Base-by-base conservation (phyloP, 2,329 filamentous ascomycete genomes). In the Paraphoma sp. region DNA sequence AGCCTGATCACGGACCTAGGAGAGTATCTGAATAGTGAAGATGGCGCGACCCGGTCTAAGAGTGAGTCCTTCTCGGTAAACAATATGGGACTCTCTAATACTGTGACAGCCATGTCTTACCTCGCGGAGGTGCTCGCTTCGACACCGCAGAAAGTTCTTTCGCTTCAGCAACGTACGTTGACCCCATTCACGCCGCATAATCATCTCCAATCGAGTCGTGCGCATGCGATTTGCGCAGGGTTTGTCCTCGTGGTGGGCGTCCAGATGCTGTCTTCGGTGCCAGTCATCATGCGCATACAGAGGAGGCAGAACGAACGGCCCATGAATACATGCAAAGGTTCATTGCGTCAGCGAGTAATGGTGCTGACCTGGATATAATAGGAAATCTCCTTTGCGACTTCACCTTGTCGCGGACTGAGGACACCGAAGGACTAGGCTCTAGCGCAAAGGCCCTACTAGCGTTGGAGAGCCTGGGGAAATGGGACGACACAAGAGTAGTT, bases 1-100 rank as follows among this genome's bases (percentile, higher is more conserved):
- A 82, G 84, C 51, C 76, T 89, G 48, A 84, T 90, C 52, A 85
- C 88, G 68, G 86, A 85, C 44, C 78, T 89, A 31, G 85, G 86
- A 17, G 86, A 88, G 71, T 89, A 89, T 64, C 83, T 90, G 68
- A 89, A 88, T 63, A 85, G 87, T 71, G 86, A 89, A 66, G 86
- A 89, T 76, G 79, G 80, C 18, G 80, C 81, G 12, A 79, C 85
- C 43, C 81, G 87, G 40, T 82, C 83, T n/a, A 88, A 87, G 74
- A 83, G 85, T 69, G 76, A 80, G 57, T 36, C 48, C 38, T 33
- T 1, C 23, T 23, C 31, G 9, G 5, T 77, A 76, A 64, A 68
- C 74, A 11, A 73, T 38, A 11, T 18, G 18, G 5, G 42, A 43
- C 11, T 28, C 56, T 53, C 65, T 69, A 52, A 72, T 45, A 0